A percentile compares a stretch with the other conserved stretches of the same genome.
phyloP scores from a whole-genome alignment of 495 filamentous ascomycete genomes.

The Neurospora cerealis region DNA sequence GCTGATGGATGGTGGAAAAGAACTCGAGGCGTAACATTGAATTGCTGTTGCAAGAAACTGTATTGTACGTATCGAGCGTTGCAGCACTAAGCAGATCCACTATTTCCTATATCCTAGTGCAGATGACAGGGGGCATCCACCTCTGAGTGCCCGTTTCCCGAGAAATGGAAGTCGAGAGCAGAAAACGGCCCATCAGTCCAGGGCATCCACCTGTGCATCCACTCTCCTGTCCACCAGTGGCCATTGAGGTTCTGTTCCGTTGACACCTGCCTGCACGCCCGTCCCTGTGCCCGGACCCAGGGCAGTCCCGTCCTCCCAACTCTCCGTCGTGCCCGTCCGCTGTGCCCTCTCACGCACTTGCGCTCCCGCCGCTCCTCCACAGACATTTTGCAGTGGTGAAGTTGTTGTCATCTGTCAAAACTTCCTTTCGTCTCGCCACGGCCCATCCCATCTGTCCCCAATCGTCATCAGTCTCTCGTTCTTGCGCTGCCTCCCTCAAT shows the following conservation, averaged over 20 bases:
- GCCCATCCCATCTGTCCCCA: slow-evolving; percentile 25
- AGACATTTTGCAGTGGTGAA: neutral
- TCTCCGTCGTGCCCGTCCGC: neutral
- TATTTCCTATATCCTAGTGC: neutral
- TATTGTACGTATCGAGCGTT: neutral
- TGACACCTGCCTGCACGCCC: neutral
- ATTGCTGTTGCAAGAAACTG: neutral
- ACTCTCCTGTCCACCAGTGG: neutral
- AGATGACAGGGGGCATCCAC: neutral
- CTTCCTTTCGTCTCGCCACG: slow-evolving; percentile 11
- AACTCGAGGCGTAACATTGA: neutral
- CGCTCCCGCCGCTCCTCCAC: neutral
- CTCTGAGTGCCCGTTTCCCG: neutral
- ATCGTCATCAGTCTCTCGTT: slow-evolving; percentile 34
- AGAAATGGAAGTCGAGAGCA: neutral
- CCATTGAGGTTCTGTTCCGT: neutral
- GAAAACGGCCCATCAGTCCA: neutral
- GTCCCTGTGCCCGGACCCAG: neutral
- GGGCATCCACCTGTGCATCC: neutral
- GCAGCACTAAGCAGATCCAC: neutral
- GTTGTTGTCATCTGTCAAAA: neutral
- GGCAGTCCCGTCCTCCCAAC: neutral
- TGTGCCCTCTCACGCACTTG: neutral
- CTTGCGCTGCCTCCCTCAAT: slow-evolving; percentile 18
- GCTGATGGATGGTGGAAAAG: neutral